Evolutionary conservation across 2,329 filamentous ascomycete genomes (phyloP).

Genomic region (Albifimbria verrucaria): DNA sequence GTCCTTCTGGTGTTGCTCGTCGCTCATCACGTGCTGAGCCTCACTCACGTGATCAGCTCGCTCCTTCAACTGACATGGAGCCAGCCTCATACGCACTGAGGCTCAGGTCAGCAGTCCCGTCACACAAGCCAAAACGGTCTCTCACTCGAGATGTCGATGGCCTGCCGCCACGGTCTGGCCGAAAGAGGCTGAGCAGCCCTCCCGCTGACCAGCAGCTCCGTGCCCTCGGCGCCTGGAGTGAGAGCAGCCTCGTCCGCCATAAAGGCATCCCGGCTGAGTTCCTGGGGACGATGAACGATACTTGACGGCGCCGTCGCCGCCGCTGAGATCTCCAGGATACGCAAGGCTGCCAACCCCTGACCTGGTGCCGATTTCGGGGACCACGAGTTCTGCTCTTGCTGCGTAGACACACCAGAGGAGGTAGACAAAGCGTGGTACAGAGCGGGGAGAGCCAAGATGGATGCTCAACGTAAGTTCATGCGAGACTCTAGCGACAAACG

Average conservation of each 20-base stretch:
- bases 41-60: not conserved
- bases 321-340: not conserved
- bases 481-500: not conserved
- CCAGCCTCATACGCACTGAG: not conserved
- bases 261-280: not conserved
- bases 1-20: not conserved
- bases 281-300: not conserved
- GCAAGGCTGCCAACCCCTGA: constrained; percentile 1
- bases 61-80: not conserved
- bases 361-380: not conserved
- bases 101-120: not conserved
- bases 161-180: not conserved
- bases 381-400: constrained; percentile 4
- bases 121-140: not conserved
- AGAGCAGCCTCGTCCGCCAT: not conserved
- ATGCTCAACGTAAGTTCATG: constrained; percentile 2
- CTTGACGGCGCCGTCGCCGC: not conserved
- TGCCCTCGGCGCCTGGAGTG: not conserved
- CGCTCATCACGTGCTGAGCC: constrained; percentile 1
- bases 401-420: not conserved
- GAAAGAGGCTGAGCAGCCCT: not conserved
- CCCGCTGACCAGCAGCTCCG: not conserved
- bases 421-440: constrained; percentile 5
- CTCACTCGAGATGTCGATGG: not conserved
- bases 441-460: constrained; percentile 1